These are phyloP conservation scores for Nadsonia starkeyi-henricii DNA, from an alignment of 1,139 yeast genomes.

Conservation along the genomic window DNA sequence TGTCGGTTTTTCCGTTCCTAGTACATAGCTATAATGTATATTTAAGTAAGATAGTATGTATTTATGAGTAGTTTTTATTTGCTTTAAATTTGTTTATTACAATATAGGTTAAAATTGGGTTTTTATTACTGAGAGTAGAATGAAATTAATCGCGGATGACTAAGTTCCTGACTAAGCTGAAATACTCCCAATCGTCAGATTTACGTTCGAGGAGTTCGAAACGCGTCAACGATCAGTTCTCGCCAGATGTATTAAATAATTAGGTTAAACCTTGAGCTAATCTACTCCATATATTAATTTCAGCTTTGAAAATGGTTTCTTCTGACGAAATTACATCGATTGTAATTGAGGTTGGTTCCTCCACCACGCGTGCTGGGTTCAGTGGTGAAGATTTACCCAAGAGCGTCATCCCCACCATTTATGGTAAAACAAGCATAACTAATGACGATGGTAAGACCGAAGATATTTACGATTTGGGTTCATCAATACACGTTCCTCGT, in stretches of 20 bases:
- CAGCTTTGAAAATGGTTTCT: neutral
- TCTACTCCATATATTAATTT: no score
- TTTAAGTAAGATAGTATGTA: no score
- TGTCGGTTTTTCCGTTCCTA: no score
- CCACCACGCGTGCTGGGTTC: constrained; percentile 71
- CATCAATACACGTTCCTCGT: constrained; percentile 20
- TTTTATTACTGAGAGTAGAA: no score
- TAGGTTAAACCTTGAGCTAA: no score
- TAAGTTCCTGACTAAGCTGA: no score
- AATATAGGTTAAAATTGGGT: no score
- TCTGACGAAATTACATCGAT: constrained; percentile 51
- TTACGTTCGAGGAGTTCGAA: neutral
- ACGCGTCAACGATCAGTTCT: neutral
- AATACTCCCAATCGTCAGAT: neutral
- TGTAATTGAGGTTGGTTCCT: constrained; percentile 88
- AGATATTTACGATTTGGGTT: constrained; percentile 19
- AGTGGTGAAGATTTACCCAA: constrained; percentile 90
- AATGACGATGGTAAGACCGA: constrained; percentile 8
- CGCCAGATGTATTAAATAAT: no score
- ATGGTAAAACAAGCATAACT: constrained; percentile 17
- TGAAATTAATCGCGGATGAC: no score
- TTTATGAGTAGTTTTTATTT: no score
- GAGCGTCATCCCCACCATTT: constrained; percentile 51
- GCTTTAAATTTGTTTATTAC: no score
- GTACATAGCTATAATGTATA: no score